These are phyloP conservation scores for Monosporascus sp. DNA, from an alignment of 2,329 filamentous ascomycete genomes.

Conservation along the genomic window DNA sequence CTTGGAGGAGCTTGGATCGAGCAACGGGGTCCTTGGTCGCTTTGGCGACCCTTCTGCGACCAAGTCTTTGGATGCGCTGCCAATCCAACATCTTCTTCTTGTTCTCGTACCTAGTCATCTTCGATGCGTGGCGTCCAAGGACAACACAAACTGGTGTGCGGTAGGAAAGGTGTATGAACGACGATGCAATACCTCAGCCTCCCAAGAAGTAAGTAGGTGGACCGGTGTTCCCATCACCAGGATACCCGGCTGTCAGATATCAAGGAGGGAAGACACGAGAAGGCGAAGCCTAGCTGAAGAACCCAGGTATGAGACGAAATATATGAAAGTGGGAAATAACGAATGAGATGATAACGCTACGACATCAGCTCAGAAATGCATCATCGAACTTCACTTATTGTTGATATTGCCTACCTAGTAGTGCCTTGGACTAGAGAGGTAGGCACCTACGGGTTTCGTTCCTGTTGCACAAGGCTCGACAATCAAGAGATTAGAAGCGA, in stretches of 20 bases:
- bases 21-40: slow-evolving; percentile 14
- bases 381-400: too few species aligned
- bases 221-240: neutral
- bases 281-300: too few species aligned
- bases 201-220: neutral
- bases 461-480: too few species aligned
- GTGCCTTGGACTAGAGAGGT: too few species aligned
- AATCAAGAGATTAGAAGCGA: too few species aligned
- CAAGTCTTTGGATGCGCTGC: slow-evolving; percentile 4
- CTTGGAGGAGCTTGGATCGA: slow-evolving; percentile 11
- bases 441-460: too few species aligned
- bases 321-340: too few species aligned
- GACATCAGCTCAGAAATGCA: too few species aligned
- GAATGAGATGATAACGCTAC: too few species aligned
- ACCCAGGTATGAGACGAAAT: too few species aligned
- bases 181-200: neutral
- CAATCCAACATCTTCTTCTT: slow-evolving; percentile 9
- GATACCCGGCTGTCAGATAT: neutral
- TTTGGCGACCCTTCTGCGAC: slow-evolving; percentile 12
- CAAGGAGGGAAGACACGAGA: neutral
- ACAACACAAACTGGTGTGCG: neutral
- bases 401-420: too few species aligned
- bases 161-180: neutral
- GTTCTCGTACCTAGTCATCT: slow-evolving; percentile 8
- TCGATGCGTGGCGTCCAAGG: neutral